Evolutionary conservation across 495 filamentous ascomycete genomes (phyloP), one percentile per base, ranked within the genome.

Genomic region (Neurospora intermedia): DNA sequence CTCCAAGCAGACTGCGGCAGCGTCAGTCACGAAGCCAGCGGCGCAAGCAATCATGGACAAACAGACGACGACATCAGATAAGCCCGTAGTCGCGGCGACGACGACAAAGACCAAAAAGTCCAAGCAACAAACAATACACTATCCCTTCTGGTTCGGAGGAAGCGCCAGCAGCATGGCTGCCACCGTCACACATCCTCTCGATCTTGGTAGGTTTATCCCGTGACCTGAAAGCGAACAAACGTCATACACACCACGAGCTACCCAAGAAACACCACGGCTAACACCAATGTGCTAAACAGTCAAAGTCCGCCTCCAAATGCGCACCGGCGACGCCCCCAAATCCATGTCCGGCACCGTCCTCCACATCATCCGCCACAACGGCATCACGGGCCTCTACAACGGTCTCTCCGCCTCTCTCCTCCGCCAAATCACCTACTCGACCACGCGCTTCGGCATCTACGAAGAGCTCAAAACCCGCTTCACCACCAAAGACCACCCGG

Each of bases 121-220:
- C 2, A 84, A 88, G 42, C 85, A 85, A 71, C 78, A 83, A 74
- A 73, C 77, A 8, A 84, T 91, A 48, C 86, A 87, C 74, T 93
- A 93, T 80, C 92, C 92, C 40, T 96, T 97, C 83, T 97, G 94
- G 94, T 97, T 98, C 82, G 94, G 94, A 46, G 94, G 94, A 31
- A 95, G 91, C 78, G 93, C 94, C 23, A 94, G 91, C 75, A 95
- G 92, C 81, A 91, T 96, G 84, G 94, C 94, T 43, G 94, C 94
- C 13, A 89, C 89, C 75, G 89, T 96, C 31, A 98, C 94, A 42
- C 94, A 98, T 85, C 94, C 94, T 39, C 85, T 98, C 76, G 93
- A 97, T 87, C 85, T 92, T 48, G 86, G 91, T 93, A 84, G 77
- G 89, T 84, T 40, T 69, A 40, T 31, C 40, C 62, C 18, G 16